Evolutionary conservation across 1,284 basidiomycete genomes (phyloP).

Genomic region (Pseudozyma tsukubaensis): DNA sequence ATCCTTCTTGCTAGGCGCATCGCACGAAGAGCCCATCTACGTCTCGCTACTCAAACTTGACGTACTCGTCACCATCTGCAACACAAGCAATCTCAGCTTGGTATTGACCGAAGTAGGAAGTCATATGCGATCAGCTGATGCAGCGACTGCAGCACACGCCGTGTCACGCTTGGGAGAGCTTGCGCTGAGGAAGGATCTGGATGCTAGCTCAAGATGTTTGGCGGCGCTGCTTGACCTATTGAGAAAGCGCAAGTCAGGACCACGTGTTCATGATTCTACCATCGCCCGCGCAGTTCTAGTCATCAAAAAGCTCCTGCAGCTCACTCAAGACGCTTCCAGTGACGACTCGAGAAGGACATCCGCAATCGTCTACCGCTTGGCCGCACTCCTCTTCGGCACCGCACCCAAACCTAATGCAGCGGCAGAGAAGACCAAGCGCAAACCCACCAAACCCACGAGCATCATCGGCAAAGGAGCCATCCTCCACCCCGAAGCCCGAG

Average conservation of each 20-base stretch:
- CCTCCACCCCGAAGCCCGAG: constrained; percentile 44
- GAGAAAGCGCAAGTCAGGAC: constrained; percentile 21
- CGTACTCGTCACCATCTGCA: constrained; percentile 44
- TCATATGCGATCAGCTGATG: constrained; percentile 39
- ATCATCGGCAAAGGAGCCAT: constrained; percentile 56
- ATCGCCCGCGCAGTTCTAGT: constrained; percentile 37
- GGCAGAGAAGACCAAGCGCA: constrained; percentile 22
- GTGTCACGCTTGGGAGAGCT: constrained; percentile 48
- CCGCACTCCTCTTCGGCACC: constrained; percentile 53
- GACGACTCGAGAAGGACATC: constrained; percentile 23
- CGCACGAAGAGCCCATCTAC: constrained; percentile 53
- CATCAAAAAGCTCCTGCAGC: constrained; percentile 41
- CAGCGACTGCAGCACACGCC: constrained; percentile 41
- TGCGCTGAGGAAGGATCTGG: constrained; percentile 26
- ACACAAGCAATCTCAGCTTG: constrained; percentile 14
- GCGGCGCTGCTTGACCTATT: constrained; percentile 35
- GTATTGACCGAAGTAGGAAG: constrained; percentile 41
- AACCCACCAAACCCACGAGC: constrained; percentile 28
- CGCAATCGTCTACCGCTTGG: constrained; percentile 49
- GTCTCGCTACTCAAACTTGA: constrained; percentile 58
- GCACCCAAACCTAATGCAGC: constrained; percentile 7
- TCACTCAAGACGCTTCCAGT: constrained; percentile 4
- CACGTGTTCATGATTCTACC: constrained; percentile 23
- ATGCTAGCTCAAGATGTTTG: constrained; percentile 27
- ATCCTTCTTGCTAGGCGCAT: constrained; percentile 51